Evolutionary conservation across 345 rosid genomes (phyloP).

Genomic region (Arabidopsis arenosa): DNA sequence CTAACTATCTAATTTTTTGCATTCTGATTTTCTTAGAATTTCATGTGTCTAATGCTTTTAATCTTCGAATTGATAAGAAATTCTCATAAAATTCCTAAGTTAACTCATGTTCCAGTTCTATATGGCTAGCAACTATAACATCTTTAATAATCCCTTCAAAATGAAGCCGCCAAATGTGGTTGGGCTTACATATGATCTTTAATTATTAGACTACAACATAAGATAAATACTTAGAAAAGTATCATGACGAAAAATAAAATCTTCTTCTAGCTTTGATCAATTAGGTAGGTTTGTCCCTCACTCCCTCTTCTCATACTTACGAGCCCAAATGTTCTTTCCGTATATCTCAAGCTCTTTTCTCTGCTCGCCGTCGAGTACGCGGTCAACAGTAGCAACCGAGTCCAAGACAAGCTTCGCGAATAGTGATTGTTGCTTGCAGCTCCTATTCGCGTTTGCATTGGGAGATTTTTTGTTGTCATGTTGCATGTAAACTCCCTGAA

Average conservation of each 20-base stretch:
- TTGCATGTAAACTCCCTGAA: conserved; percentile 23
- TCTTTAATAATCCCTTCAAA: neutral
- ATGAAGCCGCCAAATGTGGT: neutral
- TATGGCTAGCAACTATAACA: too few species aligned
- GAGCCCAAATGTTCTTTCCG: conserved; percentile 48
- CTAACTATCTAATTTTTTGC: too few species aligned
- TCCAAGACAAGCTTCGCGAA: conserved; percentile 30
- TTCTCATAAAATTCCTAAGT: too few species aligned
- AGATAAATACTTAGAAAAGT: neutral
- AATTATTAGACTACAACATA: neutral
- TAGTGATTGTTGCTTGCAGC: conserved; percentile 18
- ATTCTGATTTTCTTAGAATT: too few species aligned
- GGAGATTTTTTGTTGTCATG: neutral
- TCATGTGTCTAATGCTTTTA: too few species aligned
- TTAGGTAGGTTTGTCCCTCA: neutral
- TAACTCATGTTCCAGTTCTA: too few species aligned
- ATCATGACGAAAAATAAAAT: neutral
- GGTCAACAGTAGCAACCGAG: conserved; percentile 25
- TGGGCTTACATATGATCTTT: neutral
- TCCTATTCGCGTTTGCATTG: neutral
- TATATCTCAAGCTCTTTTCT: conserved; percentile 6
- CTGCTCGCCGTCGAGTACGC: conserved; percentile 1
- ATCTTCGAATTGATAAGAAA: too few species aligned
- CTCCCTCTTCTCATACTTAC: conserved; percentile 35
- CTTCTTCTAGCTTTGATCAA: neutral